These are phyloP conservation scores for Trypanosoma rangeli DNA, from an alignment of 208 protist species.

Conservation along the genomic window DNA sequence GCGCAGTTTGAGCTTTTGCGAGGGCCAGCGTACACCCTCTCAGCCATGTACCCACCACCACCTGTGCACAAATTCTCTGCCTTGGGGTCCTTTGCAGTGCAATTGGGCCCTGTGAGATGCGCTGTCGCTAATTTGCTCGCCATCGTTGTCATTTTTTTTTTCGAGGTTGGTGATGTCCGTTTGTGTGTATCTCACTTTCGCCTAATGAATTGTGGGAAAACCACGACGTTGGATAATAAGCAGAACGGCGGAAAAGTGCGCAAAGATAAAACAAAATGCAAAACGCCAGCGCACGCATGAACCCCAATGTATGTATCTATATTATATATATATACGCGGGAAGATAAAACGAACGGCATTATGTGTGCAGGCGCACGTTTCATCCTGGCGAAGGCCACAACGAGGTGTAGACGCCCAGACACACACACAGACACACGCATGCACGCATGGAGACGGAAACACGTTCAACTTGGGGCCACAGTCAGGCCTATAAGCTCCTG, in stretches of 20 bases:
- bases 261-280: neutral
- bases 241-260: neutral
- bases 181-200: neutral
- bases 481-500: neutral
- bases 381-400: neutral
- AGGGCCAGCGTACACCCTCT: neutral
- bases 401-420: neutral
- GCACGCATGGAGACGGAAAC: constrained; percentile 7
- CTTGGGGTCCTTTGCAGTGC: neutral
- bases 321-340: neutral
- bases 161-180: neutral
- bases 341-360: neutral
- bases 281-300: neutral
- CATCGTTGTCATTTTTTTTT: no score
- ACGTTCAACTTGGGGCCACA: neutral
- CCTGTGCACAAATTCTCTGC: neutral
- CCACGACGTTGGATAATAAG: neutral
- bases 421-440: constrained; percentile 9
- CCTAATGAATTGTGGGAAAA: neutral
- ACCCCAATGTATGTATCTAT: neutral
- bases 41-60: neutral
- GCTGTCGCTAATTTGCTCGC: neutral
- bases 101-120: neutral
- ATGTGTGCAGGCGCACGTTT: neutral
- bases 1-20: neutral